Evolutionary conservation across 129 eudicot species (phyloP), one percentile per base, ranked within the genome.

Genomic region (Logfia minima): DNA sequence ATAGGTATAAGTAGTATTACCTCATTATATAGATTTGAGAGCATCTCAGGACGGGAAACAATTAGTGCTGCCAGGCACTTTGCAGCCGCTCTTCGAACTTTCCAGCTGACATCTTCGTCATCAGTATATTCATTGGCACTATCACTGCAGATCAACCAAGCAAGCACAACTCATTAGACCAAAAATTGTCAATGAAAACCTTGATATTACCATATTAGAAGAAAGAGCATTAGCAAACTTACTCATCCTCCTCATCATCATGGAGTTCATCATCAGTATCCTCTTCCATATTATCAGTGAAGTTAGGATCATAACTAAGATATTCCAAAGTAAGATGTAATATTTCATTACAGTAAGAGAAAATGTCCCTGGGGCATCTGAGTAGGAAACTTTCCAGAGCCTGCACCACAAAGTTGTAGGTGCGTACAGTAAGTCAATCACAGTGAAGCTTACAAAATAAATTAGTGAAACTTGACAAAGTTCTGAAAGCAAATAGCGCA

Each of bases 251-350:
- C 23, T 92, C 99, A 34, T 89, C 99, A 53, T 82, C 99, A 61
- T 75, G 83, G 75, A 77, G 74, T 74, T 92, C 97, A 71, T 91
- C 90, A 84, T 95, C 95, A 58, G 94, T 89, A 75, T 92, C 97
- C 84, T 92, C 99, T 83, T 95, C 99, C 99, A 92, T 95, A 87
- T 89, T 86, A 83, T 95, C 99, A 64, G 99, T 91, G 81, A 95
- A 95, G 83, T 95, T 95, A 62, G 99, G 99, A 83, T 95, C 99
- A 77, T 95, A 90, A 80, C 99, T 95, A 53, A 95, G 90, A 85
- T 79, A 95, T 72, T 95, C 97, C 83, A 95, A 84, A 53, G 86
- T 81, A 79, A 95, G 97, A 82, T 88, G 87, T 77, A 91, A 82
- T 48, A 95, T 95, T 84, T 92, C 84, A 79, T 95, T 82, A 65